Percentiles rank a stretch among this genome's conserved stretches.
Conservation (phyloP, 116 monocot species). For the Zostera marina region DNA sequence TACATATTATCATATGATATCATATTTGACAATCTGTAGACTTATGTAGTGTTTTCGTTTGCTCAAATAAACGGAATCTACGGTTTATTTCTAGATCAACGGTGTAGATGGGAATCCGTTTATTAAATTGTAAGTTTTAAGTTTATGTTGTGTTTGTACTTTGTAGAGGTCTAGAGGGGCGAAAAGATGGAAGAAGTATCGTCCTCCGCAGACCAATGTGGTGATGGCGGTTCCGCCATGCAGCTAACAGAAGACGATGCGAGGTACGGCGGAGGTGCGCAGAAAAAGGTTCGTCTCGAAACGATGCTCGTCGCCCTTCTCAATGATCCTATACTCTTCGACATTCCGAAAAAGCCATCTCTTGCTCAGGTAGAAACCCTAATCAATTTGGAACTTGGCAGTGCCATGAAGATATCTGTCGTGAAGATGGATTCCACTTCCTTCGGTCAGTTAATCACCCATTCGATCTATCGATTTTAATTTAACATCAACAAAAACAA, state of each 20-base stretch:
- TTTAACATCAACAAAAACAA: too few relatives aligned
- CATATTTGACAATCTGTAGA: too few relatives aligned
- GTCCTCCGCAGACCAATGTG: background rate
- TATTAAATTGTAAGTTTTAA: too few relatives aligned
- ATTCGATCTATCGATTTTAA: background rate
- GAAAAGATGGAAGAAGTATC: slow-evolving; percentile 6
- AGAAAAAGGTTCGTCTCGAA: slow-evolving; percentile 54
- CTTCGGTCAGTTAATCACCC: slow-evolving; percentile 29
- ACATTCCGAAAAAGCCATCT: slow-evolving; percentile 75
- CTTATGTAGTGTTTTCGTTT: too few relatives aligned
- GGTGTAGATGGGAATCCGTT: too few relatives aligned
- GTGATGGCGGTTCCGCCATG: background rate
- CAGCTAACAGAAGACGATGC: slow-evolving; percentile 21
- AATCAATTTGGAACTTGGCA: slow-evolving; percentile 74
- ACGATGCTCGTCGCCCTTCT: slow-evolving; percentile 61
- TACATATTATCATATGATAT: too few relatives aligned
- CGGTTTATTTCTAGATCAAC: too few relatives aligned
- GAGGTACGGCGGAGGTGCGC: slow-evolving; percentile 27
- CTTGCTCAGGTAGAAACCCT: slow-evolving; percentile 72
- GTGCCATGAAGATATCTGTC: slow-evolving; percentile 68
- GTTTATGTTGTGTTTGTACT: too few relatives aligned
- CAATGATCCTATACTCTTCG: slow-evolving; percentile 55
- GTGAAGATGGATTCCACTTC: slow-evolving; percentile 70
- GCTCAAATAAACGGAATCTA: too few relatives aligned
- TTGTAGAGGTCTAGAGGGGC: too few relatives aligned